A percentile compares a stretch with the other conserved stretches of the same genome.
Conservation (phyloP, 2,329 filamentous ascomycete species). For the Cytospora piceae region DNA sequence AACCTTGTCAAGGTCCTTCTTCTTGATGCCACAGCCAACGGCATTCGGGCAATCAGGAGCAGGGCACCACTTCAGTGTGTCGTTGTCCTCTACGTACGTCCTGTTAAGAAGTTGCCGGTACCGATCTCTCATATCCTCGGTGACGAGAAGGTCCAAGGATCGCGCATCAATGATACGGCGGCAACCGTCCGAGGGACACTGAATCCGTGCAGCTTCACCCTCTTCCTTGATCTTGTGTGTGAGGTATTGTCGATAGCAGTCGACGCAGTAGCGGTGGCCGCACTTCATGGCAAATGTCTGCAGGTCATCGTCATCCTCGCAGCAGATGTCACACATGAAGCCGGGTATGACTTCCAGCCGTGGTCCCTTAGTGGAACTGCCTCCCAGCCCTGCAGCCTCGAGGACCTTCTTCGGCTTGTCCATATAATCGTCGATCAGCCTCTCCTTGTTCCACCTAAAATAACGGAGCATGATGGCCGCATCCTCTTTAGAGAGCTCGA, state of each 20-base stretch:
- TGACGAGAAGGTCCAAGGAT: slow-evolving; percentile 78
- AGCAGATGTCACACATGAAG: slow-evolving; percentile 95
- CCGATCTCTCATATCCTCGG: slow-evolving; percentile 58
- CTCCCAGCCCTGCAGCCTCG: slow-evolving; percentile 80
- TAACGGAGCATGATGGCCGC: slow-evolving; percentile 87
- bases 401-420: slow-evolving; percentile 79
- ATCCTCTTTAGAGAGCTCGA: slow-evolving; percentile 87
- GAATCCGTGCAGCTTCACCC: slow-evolving; percentile 91
- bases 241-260: slow-evolving; percentile 91
- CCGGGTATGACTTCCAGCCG: slow-evolving; percentile 72
- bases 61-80: slow-evolving; percentile 95
- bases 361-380: slow-evolving; percentile 63
- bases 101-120: slow-evolving; percentile 87
- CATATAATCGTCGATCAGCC: slow-evolving; percentile 95
- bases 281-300: slow-evolving; percentile 94
- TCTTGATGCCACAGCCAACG: slow-evolving; percentile 84
- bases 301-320: slow-evolving; percentile 78
- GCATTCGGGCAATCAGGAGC: slow-evolving; percentile 97
- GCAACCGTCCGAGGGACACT: slow-evolving; percentile 88
- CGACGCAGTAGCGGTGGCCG: slow-evolving; percentile 87
- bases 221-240: slow-evolving; percentile 93
- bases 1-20: slow-evolving; percentile 79
- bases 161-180: slow-evolving; percentile 89
- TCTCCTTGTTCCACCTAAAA: slow-evolving; percentile 95
- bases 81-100: slow-evolving; percentile 96